Evolutionary conservation across 2,329 filamentous ascomycete species (phyloP).

Genomic region (Paecilomyces fulvus): DNA sequence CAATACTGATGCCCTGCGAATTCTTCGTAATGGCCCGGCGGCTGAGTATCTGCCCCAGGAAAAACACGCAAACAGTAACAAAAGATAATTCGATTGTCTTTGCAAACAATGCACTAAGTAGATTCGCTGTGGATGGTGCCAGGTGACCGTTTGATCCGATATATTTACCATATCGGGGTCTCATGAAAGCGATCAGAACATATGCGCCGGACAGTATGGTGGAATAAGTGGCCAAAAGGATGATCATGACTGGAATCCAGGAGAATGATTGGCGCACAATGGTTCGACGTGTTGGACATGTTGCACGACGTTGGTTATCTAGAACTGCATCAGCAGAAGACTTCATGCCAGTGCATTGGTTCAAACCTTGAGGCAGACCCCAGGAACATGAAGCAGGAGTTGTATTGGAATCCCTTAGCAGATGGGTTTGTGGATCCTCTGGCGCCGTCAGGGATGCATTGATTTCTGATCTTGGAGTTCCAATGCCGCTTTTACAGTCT

Average conservation of each 20-base stretch:
- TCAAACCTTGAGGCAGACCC: not conserved
- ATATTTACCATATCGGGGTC: constrained; percentile 52
- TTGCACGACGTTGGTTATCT: constrained; percentile 1
- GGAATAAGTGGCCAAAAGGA: constrained; percentile 30
- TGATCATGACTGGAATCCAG: constrained; percentile 27
- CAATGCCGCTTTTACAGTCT: not conserved
- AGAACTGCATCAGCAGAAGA: not conserved
- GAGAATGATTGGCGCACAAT: constrained; percentile 24
- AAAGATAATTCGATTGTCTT: constrained; percentile 73
- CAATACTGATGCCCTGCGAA: constrained; percentile 59
- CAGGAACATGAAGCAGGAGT: not conserved
- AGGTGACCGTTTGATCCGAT: constrained; percentile 49
- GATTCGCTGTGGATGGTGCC: constrained; percentile 54
- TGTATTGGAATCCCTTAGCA: not conserved
- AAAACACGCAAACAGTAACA: constrained; percentile 67
- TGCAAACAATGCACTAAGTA: constrained; percentile 60
- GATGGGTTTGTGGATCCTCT: not conserved
- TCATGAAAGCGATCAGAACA: constrained; percentile 52
- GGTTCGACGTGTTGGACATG: constrained; percentile 21
- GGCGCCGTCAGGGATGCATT: not conserved
- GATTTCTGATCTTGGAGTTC: not conserved
- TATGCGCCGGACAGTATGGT: constrained; percentile 44
- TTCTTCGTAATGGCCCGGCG: constrained; percentile 55
- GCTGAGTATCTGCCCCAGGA: constrained; percentile 67
- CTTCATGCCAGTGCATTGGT: not conserved